Conservation (phyloP, 2,329 filamentous ascomycete genomes). For the Anthostomella pinea region DNA sequence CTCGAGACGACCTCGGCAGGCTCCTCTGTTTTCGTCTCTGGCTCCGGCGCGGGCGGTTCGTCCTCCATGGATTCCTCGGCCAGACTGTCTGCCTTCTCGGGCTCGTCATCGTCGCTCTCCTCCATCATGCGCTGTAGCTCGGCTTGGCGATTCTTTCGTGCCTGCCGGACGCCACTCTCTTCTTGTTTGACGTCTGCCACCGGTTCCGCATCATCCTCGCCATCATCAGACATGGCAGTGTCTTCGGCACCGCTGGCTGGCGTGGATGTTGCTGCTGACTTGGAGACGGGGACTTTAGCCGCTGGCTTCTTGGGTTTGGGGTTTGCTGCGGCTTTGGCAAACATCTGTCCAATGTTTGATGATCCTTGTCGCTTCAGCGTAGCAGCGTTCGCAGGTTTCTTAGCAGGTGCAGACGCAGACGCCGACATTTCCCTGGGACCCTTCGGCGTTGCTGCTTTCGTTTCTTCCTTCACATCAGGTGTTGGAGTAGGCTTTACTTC, state of each 20-base stretch:
- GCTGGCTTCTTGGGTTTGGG: constrained; percentile 31
- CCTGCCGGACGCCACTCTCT: constrained; percentile 18
- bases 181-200: constrained; percentile 23
- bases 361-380: constrained; percentile 49
- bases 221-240: constrained; percentile 31
- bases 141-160: constrained; percentile 27
- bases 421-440: too few relatives aligned
- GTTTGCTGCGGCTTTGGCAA: constrained; percentile 32
- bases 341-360: constrained; percentile 35
- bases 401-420: constrained; percentile 36
- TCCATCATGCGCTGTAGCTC: constrained; percentile 35
- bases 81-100: constrained; percentile 20
- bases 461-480: constrained; percentile 31
- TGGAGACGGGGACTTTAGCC: constrained; percentile 9
- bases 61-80: constrained; percentile 30
- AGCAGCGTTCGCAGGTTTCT: constrained; percentile 34
- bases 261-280: constrained; percentile 11
- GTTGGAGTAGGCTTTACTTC: constrained; percentile 29
- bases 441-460: constrained; percentile 19
- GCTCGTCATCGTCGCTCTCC: constrained; percentile 31
- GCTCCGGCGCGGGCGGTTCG: constrained; percentile 21
- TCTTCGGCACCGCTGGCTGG: constrained; percentile 19
- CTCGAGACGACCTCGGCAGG: constrained; percentile 29
- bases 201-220: constrained; percentile 30
- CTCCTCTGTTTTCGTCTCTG: constrained; percentile 23